Conservation (phyloP, 805 yeast genomes). For the Hermanozyma aechmeae region DNA sequence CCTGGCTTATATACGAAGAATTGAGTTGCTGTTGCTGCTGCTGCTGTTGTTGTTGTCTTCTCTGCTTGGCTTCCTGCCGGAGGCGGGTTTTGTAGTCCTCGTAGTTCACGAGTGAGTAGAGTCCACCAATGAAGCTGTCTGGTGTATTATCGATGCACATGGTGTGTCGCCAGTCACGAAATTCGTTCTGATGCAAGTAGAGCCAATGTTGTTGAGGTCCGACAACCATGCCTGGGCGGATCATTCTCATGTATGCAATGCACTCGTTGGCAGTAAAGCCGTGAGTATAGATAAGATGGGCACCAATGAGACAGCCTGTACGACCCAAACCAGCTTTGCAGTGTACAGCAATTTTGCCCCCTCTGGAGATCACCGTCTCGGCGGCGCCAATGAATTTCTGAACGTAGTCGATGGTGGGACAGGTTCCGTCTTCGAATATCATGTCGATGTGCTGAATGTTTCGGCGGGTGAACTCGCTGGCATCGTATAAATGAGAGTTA, state of each 20-base stretch:
- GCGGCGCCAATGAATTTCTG: constrained; percentile 92
- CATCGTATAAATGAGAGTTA: constrained; percentile 86
- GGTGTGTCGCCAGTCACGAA: constrained; percentile 92
- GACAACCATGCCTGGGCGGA: constrained; percentile 99
- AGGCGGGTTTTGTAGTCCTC: constrained; percentile 53
- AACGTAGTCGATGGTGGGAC: constrained; percentile 91
- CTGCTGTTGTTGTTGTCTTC: constrained; percentile 15
- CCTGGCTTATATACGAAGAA: constrained; percentile 19
- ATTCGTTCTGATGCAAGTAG: constrained; percentile 90
- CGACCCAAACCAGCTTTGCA: constrained; percentile 98
- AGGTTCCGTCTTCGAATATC: constrained; percentile 97
- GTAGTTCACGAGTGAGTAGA: constrained; percentile 50
- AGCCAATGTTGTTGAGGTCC: constrained; percentile 99
- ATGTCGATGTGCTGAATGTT: constrained; percentile 88
- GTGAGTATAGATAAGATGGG: constrained; percentile 89
- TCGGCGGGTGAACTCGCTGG: constrained; percentile 68
- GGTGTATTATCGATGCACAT: constrained; percentile 70
- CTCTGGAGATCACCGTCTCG: constrained; percentile 73
- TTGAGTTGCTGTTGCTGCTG: constrained; percentile 9
- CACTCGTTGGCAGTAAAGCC: constrained; percentile 97
- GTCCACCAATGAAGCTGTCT: constrained; percentile 58
- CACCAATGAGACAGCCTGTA: constrained; percentile 97
- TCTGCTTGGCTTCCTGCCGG: constrained; percentile 32
- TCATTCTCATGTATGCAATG: constrained; percentile 91
- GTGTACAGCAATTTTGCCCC: constrained; percentile 97